A percentile compares a stretch with the other conserved stretches of the same genome.
Evolutionary conservation across 768 basidiomycete species (phyloP).

Genomic region (Coprinopsis marcescibilis): DNA sequence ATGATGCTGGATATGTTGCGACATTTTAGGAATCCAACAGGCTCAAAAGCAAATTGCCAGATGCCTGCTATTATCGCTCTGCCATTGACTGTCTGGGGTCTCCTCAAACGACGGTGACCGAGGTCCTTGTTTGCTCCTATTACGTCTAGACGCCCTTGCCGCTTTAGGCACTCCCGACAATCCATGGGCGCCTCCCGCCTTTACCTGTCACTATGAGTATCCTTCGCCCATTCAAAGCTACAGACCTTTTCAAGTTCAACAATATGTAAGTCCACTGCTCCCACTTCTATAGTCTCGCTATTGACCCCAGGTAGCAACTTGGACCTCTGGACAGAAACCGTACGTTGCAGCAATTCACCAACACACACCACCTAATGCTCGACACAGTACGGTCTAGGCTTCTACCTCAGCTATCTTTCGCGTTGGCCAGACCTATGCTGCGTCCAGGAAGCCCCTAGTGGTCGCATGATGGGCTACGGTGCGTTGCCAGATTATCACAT

Average conservation of each 20-base stretch:
- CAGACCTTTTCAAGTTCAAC: conserved; percentile 91
- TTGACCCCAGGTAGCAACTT: conserved; percentile 56
- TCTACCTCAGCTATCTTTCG: conserved; percentile 85
- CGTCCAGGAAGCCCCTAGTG: conserved; percentile 74
- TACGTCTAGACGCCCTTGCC: not conserved
- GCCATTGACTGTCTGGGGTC: conserved; percentile 2
- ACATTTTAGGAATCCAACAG: conserved; percentile 30
- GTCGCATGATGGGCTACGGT: conserved; percentile 93
- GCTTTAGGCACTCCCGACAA: not conserved
- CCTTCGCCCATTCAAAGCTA: conserved; percentile 78
- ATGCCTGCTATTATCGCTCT: not conserved
- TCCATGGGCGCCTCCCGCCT: not conserved
- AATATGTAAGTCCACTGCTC: conserved; percentile 55
- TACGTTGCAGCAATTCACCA: conserved; percentile 28
- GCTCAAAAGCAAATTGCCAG: not conserved
- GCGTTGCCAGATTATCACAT: conserved; percentile 19
- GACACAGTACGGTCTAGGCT: conserved; percentile 74
- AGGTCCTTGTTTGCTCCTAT: not conserved
- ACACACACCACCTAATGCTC: not conserved
- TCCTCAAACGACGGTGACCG: not conserved
- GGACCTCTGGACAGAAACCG: conserved; percentile 97
- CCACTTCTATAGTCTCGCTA: not conserved
- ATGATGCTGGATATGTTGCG: conserved; percentile 35
- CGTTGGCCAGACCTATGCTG: conserved; percentile 91
- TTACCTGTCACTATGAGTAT: conserved; percentile 63